Evolutionary conservation across 208 protist genomes (phyloP), one percentile per base, ranked within the genome.

Genomic region (Ichthyophonus hoferi): DNA sequence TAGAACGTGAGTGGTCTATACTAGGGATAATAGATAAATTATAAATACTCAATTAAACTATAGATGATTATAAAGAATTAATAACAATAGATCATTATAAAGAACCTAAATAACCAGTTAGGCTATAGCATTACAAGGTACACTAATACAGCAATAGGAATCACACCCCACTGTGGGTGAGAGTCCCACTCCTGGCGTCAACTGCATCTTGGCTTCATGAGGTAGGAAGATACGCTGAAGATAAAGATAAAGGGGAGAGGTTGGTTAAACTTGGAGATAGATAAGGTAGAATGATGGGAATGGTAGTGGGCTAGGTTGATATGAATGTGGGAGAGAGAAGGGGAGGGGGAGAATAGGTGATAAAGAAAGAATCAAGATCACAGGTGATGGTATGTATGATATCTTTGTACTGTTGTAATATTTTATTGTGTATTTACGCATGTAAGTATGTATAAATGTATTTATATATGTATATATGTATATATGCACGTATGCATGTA

Each of bases 141-240:
- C 50, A 67, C 14, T n/a, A 24, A 67, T 24, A 24, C 7, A 67
- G 50, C 50, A 67, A 24, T 7, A 67, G 50, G 50, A 24, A 7
- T n/a, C 50, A 67, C 14, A 67, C 14, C 50, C 50, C 50, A 67
- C n/a, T n/a, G n/a, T n/a, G n/a, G 50, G 14, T n/a, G 50, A 67
- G 14, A 67, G 50, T 7, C 50, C 50, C 24, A 24, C 7, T 24
- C 50, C 50, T 24, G 14, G 24, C n/a, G 50, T n/a, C 24, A 67
- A 7, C 50, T 67, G 50, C 24, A 67, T 24, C 7, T 24, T 7
- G 50, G 50, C 50, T 41, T 87, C 84, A 76, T 87, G 84, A 7
- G 84, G 84, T 41, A 87, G 33, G 84, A 78, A 87, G 14, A 87
- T 42, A 41, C 84, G 84, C 35, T 83, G 84, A 1, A 41, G 84